A percentile compares a stretch with the other conserved stretches of the same genome.
phyloP scores from a whole-genome alignment of 129 eudicot genomes.

The Cynara cardunculus region DNA sequence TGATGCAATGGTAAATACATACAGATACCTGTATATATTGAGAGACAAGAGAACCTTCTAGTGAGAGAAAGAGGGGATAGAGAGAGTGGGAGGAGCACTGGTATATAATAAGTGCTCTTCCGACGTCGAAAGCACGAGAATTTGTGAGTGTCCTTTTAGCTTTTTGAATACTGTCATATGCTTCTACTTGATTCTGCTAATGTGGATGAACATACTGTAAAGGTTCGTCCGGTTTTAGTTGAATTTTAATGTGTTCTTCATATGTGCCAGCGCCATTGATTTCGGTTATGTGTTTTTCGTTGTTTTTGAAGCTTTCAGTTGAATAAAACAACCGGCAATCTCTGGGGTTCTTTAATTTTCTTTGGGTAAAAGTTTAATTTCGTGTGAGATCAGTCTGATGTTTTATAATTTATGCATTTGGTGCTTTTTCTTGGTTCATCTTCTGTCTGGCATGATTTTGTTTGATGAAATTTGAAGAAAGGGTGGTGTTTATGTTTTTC shows the following conservation, averaged over 20 bases:
- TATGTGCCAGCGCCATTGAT: neutral
- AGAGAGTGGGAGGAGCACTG: conserved; percentile 30
- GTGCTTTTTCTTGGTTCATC: neutral
- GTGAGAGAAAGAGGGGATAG: conserved; percentile 22
- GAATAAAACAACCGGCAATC: neutral
- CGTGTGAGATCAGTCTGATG: neutral
- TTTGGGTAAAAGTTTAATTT: neutral
- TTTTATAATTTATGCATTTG: neutral
- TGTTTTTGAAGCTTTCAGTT: neutral
- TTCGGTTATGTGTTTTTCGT: neutral
- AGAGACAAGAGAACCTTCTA: conserved; percentile 5
- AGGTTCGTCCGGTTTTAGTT: conserved; percentile 13
- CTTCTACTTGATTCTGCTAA: conserved; percentile 18
- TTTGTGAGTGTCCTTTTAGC: neutral
- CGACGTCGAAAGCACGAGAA: conserved; percentile 26
- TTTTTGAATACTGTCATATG: neutral
- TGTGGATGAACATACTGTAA: neutral
- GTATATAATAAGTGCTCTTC: conserved; percentile 27
- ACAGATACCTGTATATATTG: neutral
- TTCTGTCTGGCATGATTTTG: neutral
- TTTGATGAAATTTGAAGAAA: neutral
- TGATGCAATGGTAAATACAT: neutral
- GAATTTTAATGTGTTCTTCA: neutral
- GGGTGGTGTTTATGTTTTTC: neutral
- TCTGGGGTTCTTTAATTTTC: neutral